phyloP scores from a whole-genome alignment of 163 green algal species.

The Chlorella variabilis region DNA sequence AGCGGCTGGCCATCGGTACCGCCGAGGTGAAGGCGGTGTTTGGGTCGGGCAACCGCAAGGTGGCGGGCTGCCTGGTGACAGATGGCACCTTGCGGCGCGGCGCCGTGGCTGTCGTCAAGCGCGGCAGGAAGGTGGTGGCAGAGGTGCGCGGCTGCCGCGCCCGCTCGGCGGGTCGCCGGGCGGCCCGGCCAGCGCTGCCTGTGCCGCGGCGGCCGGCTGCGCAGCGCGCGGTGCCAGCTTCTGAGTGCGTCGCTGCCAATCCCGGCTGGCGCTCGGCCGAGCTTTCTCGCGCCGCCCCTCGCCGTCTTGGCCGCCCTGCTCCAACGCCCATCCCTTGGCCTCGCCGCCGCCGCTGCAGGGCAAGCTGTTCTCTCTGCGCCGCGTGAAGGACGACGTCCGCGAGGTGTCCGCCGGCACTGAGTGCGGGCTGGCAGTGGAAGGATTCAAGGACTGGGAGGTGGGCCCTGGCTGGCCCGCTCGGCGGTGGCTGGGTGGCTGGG shows the following conservation, averaged over 20 bases:
- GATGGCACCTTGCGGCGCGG: conserved; percentile 70
- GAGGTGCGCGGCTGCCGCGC: conserved; percentile 15
- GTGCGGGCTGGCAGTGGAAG: conserved; percentile 88
- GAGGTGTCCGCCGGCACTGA: conserved; percentile 87
- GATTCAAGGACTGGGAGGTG: conserved; percentile 83
- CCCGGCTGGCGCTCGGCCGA: no score
- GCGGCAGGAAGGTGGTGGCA: conserved; percentile 79
- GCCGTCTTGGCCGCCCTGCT: no score
- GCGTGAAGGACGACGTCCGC: conserved; percentile 94
- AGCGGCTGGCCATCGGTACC: conserved; percentile 69
- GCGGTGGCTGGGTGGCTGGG: background rate
- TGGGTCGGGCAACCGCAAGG: conserved; percentile 79
- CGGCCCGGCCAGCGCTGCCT: no score
- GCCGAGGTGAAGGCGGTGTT: conserved; percentile 93
- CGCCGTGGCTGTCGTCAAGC: conserved; percentile 55
- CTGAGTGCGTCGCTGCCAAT: no score
- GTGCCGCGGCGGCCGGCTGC: no score
- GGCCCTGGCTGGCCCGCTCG: background rate
- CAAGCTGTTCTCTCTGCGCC: conserved; percentile 82
- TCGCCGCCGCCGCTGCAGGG: no score
- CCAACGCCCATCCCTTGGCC: no score
- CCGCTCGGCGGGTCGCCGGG: no score
- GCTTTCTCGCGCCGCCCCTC: no score
- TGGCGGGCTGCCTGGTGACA: conserved; percentile 80
- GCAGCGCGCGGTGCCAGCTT: no score